Conservation (phyloP, 768 basidiomycete genomes). For the Suillus weaverae region DNA sequence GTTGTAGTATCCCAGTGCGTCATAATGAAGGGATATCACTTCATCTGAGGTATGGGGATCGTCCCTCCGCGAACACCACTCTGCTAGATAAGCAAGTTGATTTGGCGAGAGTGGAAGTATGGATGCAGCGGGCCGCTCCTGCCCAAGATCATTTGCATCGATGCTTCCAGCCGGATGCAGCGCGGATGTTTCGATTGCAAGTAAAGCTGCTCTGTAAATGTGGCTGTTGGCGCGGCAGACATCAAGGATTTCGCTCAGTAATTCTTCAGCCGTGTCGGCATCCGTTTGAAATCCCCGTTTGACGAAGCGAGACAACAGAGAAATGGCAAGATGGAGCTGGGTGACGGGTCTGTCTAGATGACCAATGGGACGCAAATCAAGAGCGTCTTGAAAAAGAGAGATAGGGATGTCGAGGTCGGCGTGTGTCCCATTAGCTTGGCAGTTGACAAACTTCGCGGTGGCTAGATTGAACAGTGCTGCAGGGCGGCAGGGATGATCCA, state of each 20-base stretch:
- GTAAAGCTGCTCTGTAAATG: neutral
- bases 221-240: neutral
- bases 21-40: neutral
- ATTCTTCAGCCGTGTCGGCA: neutral
- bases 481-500: neutral
- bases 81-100: neutral
- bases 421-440: neutral
- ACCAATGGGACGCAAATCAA: neutral
- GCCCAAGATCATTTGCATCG: neutral
- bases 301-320: neutral
- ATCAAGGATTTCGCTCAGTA: neutral
- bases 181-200: neutral
- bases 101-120: neutral
- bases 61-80: neutral
- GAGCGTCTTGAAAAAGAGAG: neutral
- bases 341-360: neutral
- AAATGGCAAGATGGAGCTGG: neutral
- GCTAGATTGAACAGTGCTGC: neutral
- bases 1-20: neutral
- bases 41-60: neutral
- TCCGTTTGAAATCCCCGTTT: neutral
- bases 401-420: neutral
- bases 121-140: neutral
- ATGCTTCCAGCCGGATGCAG: neutral
- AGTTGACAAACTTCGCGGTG: neutral